phyloP scores from a whole-genome alignment of 495 filamentous ascomycete species.

The Acidomyces sp. region DNA sequence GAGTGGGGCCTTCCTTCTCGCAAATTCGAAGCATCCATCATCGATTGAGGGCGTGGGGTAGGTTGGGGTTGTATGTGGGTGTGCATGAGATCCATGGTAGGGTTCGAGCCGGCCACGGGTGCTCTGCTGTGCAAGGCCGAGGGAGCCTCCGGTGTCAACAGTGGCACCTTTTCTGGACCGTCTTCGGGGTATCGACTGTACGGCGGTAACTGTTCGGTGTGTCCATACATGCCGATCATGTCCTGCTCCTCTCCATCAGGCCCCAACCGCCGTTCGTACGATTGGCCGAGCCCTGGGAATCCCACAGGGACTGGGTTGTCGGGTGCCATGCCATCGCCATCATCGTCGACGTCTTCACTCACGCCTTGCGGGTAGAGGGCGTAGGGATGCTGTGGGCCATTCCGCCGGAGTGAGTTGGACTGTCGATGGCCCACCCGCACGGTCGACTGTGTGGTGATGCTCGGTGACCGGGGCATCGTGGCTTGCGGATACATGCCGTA shows the following conservation, averaged over 20 bases:
- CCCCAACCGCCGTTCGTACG: slow-evolving; percentile 57
- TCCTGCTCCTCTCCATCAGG: slow-evolving; percentile 81
- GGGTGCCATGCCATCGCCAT: slow-evolving; percentile 31
- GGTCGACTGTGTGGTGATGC: slow-evolving; percentile 23
- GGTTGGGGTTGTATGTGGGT: slow-evolving; percentile 2
- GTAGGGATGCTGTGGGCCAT: slow-evolving; percentile 76
- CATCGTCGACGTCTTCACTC: slow-evolving; percentile 34
- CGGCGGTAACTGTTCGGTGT: slow-evolving; percentile 79
- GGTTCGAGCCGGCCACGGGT: slow-evolving; percentile 16
- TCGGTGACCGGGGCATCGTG: slow-evolving; percentile 24
- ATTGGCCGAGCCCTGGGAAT: slow-evolving; percentile 50
- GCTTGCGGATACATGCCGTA: slow-evolving; percentile 32
- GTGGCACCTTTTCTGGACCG: slow-evolving; percentile 14
- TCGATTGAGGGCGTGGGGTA: slow-evolving; percentile 15
- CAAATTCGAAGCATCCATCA: slow-evolving; percentile 14
- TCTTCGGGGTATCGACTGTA: slow-evolving; percentile 70
- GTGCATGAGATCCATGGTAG: slow-evolving; percentile 19
- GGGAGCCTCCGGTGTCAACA: slow-evolving; percentile 7
- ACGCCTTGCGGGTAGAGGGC: slow-evolving; percentile 72
- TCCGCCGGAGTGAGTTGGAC: not conserved
- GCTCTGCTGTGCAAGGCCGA: slow-evolving; percentile 14
- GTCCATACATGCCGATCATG: slow-evolving; percentile 78
- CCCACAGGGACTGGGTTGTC: slow-evolving; percentile 48
- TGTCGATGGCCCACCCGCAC: slow-evolving; percentile 1
- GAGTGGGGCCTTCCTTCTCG: not conserved